These are phyloP conservation scores for Tripterygium wilfordii DNA, from an alignment of 177 flowering plant genomes.

Conservation along the genomic window DNA sequence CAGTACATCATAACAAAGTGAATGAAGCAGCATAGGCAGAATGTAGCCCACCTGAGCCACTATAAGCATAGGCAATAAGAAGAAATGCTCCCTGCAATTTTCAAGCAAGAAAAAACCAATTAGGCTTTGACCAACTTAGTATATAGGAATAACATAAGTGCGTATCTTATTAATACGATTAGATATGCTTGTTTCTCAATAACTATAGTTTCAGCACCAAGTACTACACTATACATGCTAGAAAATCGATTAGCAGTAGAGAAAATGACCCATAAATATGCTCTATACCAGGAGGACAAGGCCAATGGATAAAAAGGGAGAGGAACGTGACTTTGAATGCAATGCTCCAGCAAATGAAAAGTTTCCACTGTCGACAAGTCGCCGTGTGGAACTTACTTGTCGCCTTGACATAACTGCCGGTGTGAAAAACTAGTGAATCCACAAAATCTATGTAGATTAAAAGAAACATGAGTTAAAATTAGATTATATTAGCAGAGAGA, in stretches of 20 bases:
- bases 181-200: background rate
- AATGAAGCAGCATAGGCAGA: background rate
- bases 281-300: constrained; percentile 46
- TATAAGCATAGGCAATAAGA: constrained; percentile 48
- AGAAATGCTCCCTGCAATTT: constrained; percentile 61
- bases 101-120: constrained; percentile 2
- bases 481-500: too few relatives aligned
- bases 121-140: background rate
- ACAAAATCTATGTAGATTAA: too few relatives aligned
- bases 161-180: background rate
- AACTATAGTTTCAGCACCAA: background rate
- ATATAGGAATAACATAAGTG: background rate
- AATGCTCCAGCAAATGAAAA: constrained; percentile 46
- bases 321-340: constrained; percentile 57
- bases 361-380: constrained; percentile 45
- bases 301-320: constrained; percentile 51
- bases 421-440: background rate
- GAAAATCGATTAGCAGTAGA: background rate
- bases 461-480: too few relatives aligned
- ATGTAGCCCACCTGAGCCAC: constrained; percentile 65
- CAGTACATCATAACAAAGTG: background rate
- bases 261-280: background rate
- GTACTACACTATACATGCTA: too few relatives aligned
- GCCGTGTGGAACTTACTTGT: constrained; percentile 46
- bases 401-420: constrained; percentile 54